phyloP scores from a whole-genome alignment of 176 grass and related monocot genomes.

The Panicum miliaceum region DNA sequence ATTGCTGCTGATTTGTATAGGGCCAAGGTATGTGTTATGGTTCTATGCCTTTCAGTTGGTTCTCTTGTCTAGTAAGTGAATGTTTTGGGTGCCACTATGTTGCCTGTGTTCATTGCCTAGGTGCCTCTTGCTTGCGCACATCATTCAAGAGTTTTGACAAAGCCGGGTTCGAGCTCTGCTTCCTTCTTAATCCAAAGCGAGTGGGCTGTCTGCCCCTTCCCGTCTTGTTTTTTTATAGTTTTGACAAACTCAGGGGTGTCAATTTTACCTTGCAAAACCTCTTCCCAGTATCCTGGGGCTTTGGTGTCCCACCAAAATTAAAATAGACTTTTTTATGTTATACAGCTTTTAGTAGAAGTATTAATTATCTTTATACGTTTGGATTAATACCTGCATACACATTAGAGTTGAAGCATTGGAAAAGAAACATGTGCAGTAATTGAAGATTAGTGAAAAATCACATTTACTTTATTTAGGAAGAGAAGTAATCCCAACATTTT shows the following conservation, averaged over 20 bases:
- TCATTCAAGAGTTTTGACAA: background rate
- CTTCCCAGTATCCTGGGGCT: background rate
- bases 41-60: constrained; percentile 6
- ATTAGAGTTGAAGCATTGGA: background rate
- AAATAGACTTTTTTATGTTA: background rate
- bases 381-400: background rate
- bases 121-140: background rate
- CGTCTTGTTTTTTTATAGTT: too few relatives aligned
- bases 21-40: constrained; percentile 55
- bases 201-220: too few relatives aligned
- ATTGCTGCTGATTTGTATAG: constrained; percentile 75
- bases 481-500: background rate
- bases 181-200: too few relatives aligned
- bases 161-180: too few relatives aligned
- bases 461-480: background rate
- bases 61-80: constrained; percentile 40
- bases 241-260: background rate
- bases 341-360: background rate
- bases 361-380: background rate
- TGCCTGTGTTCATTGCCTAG: too few relatives aligned
- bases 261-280: background rate
- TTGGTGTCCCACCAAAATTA: background rate
- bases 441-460: background rate
- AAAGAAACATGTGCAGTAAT: background rate
- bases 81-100: constrained; percentile 14